Evolutionary conservation across 1,284 basidiomycete genomes (phyloP), one percentile per base, ranked within the genome.

Genomic region (Vanrija humicola): DNA sequence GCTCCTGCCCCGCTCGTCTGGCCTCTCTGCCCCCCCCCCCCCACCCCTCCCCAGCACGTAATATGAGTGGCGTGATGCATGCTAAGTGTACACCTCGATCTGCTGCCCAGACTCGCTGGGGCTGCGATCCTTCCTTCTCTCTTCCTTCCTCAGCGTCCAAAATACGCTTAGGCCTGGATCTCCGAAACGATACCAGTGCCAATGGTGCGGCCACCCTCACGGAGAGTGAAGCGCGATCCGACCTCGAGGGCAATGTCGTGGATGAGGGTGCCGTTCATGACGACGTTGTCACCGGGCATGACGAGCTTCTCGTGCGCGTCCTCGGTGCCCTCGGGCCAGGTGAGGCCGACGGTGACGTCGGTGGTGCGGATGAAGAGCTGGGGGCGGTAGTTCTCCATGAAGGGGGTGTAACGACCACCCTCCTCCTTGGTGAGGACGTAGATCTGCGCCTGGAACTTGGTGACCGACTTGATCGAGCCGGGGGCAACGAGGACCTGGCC

Each of bases 241-340:
- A 86, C 82, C 79, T 98, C 95, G 55, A 92, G 84, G 43, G 93
- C 93, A 62, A 97, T 86, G 75, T 97, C 91, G 74, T 89, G 86
- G 29, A 88, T 82, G 43, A 98, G 83, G 46, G 86, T 82, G 68
- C 89, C 91, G 55, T 90, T 81, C 81, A 98, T 87, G 78, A 97
- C 93, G 58, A 98, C 87, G 70, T 96, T 96, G 81, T 98, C 96
- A 68, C 96, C 95, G 51, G 95, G 95, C 91, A 98, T 96, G 68
- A 98, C 89, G 84, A 93, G 74, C 79, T 89, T 92, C 69, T 91
- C 88, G 53, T 82, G 81, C 18, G 88, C 83, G 66, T 65, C 67
- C 62, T 75, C 74, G 49, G 78, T 80, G 48, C 86, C 92, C 51
- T 87, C 86, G 28, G 94, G 92, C 86, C 93, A 98, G 15, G 84